Percentiles rank a stretch among this genome's conserved stretches.
These are phyloP conservation scores for Celoporthe dispersa DNA, from an alignment of 2,329 filamentous ascomycete genomes.

Conservation along the genomic window DNA sequence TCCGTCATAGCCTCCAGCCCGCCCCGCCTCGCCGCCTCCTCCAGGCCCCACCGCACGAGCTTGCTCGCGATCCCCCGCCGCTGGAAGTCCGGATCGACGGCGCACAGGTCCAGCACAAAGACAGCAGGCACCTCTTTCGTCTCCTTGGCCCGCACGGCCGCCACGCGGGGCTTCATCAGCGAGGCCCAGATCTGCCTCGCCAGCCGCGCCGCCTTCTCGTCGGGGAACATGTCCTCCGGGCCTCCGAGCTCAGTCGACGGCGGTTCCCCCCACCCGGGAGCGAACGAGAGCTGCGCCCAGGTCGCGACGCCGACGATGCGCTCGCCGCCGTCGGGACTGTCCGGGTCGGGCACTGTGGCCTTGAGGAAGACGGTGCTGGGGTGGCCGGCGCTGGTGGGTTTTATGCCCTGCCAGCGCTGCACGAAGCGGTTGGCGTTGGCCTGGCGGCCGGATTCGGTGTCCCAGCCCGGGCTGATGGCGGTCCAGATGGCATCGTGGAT, in stretches of 20 bases:
- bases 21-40: conserved; percentile 46
- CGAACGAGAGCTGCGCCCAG: conserved; percentile 57
- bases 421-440: conserved; percentile 44
- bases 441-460: conserved; percentile 50
- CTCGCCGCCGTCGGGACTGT: background rate
- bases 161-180: conserved; percentile 48
- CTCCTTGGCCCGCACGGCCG: conserved; percentile 47
- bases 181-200: conserved; percentile 48
- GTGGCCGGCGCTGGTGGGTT: conserved; percentile 47
- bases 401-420: conserved; percentile 46
- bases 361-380: conserved; percentile 59
- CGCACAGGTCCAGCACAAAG: conserved; percentile 56
- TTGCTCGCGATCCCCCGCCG: conserved; percentile 49
- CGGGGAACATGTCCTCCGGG: conserved; percentile 44
- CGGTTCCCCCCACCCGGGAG: conserved; percentile 52
- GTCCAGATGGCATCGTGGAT: conserved; percentile 55
- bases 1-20: conserved; percentile 50
- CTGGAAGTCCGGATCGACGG: conserved; percentile 58
- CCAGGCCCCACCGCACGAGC: conserved; percentile 54
- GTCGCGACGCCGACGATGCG: conserved; percentile 57
- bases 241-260: conserved; percentile 43
- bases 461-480: conserved; percentile 58
- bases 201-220: conserved; percentile 52
- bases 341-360: conserved; percentile 49
- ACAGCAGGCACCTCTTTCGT: conserved; percentile 46